A percentile compares a stretch with the other conserved stretches of the same genome.
These are phyloP conservation scores for Podaxis mareebaensis DNA, from an alignment of 768 basidiomycete species.

Conservation along the genomic window DNA sequence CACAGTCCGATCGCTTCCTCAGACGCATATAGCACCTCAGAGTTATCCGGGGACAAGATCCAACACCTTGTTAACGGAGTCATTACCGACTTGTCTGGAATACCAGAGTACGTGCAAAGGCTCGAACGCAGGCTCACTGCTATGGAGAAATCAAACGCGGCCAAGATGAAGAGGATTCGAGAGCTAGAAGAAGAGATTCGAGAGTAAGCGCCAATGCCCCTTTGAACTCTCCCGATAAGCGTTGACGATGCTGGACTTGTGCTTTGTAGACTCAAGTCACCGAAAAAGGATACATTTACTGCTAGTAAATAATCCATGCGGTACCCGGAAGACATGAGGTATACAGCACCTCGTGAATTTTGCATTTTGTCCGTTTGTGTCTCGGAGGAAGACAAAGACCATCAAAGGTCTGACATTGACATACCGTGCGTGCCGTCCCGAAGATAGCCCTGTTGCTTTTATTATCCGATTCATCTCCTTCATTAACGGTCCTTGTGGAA, in stretches of 20 bases:
- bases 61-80: background rate
- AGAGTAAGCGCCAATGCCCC: conserved; percentile 20
- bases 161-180: conserved; percentile 33
- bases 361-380: too few relatives aligned
- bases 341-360: too few relatives aligned
- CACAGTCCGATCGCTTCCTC: too few relatives aligned
- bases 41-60: background rate
- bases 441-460: too few relatives aligned
- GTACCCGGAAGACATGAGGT: too few relatives aligned
- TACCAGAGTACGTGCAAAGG: conserved; percentile 30
- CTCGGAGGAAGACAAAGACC: too few relatives aligned
- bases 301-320: too few relatives aligned
- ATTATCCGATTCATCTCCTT: too few relatives aligned
- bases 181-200: conserved; percentile 29
- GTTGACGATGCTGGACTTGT: background rate
- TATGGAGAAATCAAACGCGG: conserved; percentile 33
- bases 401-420: too few relatives aligned
- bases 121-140: conserved; percentile 40
- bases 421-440: too few relatives aligned
- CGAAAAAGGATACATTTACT: too few relatives aligned
- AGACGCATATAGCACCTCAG: background rate
- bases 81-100: background rate
- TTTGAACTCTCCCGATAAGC: background rate
- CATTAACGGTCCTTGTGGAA: too few relatives aligned
- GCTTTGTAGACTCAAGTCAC: background rate